phyloP scores from a whole-genome alignment of 306 rosid species.

The Gastrolobium bilobum region DNA sequence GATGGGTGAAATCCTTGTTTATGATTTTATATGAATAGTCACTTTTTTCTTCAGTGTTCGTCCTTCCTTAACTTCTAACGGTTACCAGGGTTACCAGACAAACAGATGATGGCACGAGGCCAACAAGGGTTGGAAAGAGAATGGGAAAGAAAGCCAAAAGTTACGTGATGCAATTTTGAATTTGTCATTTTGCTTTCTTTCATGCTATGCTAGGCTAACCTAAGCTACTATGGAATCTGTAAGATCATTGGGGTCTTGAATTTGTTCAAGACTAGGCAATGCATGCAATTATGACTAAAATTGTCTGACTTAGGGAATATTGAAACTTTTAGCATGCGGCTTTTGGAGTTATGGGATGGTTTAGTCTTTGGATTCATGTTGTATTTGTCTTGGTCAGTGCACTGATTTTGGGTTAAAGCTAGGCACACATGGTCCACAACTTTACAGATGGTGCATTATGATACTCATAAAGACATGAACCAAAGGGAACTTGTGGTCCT shows the following conservation, averaged over 20 bases:
- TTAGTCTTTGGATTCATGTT: constrained; percentile 35
- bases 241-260: constrained; percentile 27
- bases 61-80: not conserved
- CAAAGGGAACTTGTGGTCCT: constrained; percentile 39
- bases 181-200: constrained; percentile 48
- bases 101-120: constrained; percentile 15
- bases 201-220: constrained; percentile 51
- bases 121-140: constrained; percentile 32
- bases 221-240: constrained; percentile 34
- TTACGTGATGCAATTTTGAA: constrained; percentile 36
- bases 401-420: constrained; percentile 22
- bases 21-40: not conserved
- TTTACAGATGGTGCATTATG: constrained; percentile 43
- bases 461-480: constrained; percentile 34
- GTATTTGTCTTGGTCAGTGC: constrained; percentile 36
- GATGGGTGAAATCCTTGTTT: not conserved
- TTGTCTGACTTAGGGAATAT: constrained; percentile 28
- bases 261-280: constrained; percentile 36
- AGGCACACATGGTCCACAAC: constrained; percentile 34
- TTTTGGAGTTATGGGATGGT: constrained; percentile 15
- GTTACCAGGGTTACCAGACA: not conserved
- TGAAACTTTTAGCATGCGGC: constrained; percentile 43
- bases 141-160: constrained; percentile 28
- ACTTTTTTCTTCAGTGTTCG: not conserved
- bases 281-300: constrained; percentile 34